Evolutionary conservation across 1,284 basidiomycete species (phyloP).

Genomic region (Cutaneotrichosporon spelunceum): DNA sequence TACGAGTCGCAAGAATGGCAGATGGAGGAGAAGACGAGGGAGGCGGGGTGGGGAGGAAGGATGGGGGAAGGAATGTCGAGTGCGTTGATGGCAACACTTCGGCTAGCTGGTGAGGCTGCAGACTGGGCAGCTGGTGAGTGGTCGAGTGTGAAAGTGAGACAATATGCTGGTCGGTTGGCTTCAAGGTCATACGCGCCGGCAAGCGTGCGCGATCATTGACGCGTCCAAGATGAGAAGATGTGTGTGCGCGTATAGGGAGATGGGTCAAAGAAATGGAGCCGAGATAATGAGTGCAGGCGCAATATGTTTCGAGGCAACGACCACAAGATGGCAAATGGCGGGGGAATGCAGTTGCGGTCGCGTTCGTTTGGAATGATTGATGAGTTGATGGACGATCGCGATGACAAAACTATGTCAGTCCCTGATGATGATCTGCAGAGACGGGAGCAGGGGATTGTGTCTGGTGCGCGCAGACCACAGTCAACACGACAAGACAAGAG

Average conservation of each 20-base stretch:
- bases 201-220: not conserved
- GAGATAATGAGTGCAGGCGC: not conserved
- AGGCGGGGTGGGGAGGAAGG: constrained; percentile 9
- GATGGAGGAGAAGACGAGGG: constrained; percentile 3
- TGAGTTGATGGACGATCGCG: constrained; percentile 8
- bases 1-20: not conserved
- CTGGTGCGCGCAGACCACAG: not conserved
- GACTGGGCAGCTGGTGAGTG: not conserved
- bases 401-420: constrained; percentile 7
- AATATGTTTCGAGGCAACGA: not conserved
- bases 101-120: constrained; percentile 4
- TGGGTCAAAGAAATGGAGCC: not conserved
- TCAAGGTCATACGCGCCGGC: constrained; percentile 2
- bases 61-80: not conserved
- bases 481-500: not conserved
- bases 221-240: not conserved
- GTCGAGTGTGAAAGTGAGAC: not conserved
- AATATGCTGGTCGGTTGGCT: not conserved
- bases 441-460: not conserved
- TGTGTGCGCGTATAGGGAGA: no score
- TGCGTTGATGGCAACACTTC: constrained; percentile 6
- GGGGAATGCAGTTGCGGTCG: not conserved
- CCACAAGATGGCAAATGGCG: not conserved
- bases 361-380: constrained; percentile 2
- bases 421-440: constrained; percentile 8